Conservation (phyloP, 2,329 filamentous ascomycete genomes). For the Didymellaceae sp. region DNA sequence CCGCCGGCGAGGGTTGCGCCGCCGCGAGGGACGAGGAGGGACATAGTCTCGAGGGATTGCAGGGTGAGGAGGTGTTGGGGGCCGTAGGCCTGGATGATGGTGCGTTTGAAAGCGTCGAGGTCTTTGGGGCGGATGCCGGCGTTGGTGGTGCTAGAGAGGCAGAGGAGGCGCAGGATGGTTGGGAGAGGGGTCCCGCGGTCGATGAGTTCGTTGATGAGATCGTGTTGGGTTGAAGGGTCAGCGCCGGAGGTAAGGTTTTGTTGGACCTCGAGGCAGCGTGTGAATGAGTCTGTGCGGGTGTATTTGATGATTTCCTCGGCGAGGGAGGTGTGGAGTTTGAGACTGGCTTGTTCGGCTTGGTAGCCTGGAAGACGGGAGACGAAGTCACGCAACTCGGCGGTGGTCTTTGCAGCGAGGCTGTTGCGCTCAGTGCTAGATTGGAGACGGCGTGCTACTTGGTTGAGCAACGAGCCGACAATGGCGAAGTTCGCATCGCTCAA, state of each 20-base stretch:
- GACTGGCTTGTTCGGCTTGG: conserved; percentile 88
- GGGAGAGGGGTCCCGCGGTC: conserved; percentile 80
- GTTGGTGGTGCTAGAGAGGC: conserved; percentile 87
- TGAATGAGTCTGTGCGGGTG: conserved; percentile 88
- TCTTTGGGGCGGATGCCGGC: conserved; percentile 89
- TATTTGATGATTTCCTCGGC: conserved; percentile 96
- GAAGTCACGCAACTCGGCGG: conserved; percentile 90
- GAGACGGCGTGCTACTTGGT: conserved; percentile 86
- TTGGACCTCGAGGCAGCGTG: conserved; percentile 86
- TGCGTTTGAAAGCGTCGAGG: conserved; percentile 84
- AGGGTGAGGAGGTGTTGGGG: conserved; percentile 94
- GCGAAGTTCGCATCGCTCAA: conserved; percentile 94
- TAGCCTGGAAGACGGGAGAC: conserved; percentile 92
- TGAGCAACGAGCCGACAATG: conserved; percentile 85
- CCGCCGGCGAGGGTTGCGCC: conserved; percentile 56
- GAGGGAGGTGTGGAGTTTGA: conserved; percentile 90
- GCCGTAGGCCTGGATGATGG: conserved; percentile 90
- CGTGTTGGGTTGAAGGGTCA: conserved; percentile 87
- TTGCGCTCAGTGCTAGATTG: conserved; percentile 88
- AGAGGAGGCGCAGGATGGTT: conserved; percentile 84
- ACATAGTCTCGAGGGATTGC: conserved; percentile 84
- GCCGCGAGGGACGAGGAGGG: conserved; percentile 73
- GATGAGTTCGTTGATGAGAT: conserved; percentile 93
- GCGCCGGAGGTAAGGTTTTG: conserved; percentile 92
- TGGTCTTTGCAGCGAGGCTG: conserved; percentile 79